These are phyloP conservation scores for Linum trigynum DNA, from an alignment of 345 rosid genomes.

Conservation along the genomic window DNA sequence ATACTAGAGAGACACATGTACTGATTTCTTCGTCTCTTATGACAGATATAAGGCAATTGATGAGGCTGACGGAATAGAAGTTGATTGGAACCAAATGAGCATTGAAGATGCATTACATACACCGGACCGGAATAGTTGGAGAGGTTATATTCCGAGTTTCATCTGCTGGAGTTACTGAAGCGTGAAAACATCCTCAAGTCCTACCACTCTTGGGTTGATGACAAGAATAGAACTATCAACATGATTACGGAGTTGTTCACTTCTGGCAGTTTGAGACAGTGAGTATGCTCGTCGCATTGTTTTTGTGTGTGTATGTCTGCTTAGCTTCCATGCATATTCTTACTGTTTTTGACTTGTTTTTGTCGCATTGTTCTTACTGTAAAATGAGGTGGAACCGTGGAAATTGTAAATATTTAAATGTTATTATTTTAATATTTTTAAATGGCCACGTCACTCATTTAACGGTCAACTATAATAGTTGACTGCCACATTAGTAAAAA, in stretches of 20 bases:
- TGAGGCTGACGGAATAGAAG: slow-evolving; percentile 19
- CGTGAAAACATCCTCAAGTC: slow-evolving; percentile 17
- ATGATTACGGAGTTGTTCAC: slow-evolving; percentile 20
- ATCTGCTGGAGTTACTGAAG: slow-evolving; percentile 16
- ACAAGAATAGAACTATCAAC: slow-evolving; percentile 15
- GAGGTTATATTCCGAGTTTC: slow-evolving; percentile 22
- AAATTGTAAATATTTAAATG: no score
- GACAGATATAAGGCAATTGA: slow-evolving; percentile 21
- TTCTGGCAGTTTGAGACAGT: slow-evolving; percentile 19
- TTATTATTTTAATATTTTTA: no score
- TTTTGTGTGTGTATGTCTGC: background rate
- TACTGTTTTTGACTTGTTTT: slow-evolving; percentile 5
- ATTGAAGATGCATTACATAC: slow-evolving; percentile 19
- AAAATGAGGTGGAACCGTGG: no score
- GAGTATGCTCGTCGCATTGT: background rate
- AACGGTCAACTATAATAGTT: no score
- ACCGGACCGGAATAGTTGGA: slow-evolving; percentile 15
- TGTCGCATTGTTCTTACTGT: no score
- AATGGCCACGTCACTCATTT: no score
- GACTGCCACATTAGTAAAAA: no score
- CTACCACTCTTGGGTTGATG: slow-evolving; percentile 23
- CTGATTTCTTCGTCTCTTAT: background rate
- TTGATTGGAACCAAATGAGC: slow-evolving; percentile 22
- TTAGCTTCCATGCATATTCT: slow-evolving; percentile 9
- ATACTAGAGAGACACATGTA: background rate